Conservation (phyloP, 306 rosid genomes). For the Quercus glauca region DNA sequence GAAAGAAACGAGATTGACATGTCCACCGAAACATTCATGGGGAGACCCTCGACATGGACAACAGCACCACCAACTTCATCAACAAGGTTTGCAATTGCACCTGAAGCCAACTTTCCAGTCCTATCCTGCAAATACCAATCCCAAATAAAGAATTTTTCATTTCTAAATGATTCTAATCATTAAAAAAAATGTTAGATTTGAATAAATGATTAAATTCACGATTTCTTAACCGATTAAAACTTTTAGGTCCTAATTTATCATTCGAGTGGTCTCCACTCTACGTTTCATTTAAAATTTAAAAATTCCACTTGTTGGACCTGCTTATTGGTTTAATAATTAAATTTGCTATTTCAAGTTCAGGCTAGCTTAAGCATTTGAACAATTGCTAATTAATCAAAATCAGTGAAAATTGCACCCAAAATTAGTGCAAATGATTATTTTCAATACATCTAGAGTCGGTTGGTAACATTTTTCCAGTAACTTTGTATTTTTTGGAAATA, state of each 20-base stretch:
- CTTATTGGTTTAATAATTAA: too few relatives aligned
- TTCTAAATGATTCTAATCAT: neutral
- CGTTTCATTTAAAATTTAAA: too few relatives aligned
- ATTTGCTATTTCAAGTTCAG: too few relatives aligned
- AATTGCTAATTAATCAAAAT: neutral
- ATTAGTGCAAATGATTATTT: too few relatives aligned
- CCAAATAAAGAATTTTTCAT: neutral
- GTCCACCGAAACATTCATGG: constrained; percentile 83
- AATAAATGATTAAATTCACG: too few relatives aligned
- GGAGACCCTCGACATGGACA: constrained; percentile 58
- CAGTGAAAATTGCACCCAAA: neutral
- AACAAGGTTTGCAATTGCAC: constrained; percentile 77
- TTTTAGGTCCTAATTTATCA: too few relatives aligned
- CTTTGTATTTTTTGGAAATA: too few relatives aligned
- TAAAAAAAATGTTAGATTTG: neutral
- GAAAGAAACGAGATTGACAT: constrained; percentile 79
- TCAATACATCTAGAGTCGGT: too few relatives aligned
- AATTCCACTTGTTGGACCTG: too few relatives aligned
- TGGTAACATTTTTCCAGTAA: too few relatives aligned
- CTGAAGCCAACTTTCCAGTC: constrained; percentile 59
- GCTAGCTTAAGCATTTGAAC: neutral
- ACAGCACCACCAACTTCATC: constrained; percentile 73
- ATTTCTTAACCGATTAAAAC: too few relatives aligned
- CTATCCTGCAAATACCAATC: constrained; percentile 48
- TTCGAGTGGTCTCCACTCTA: too few relatives aligned